These are phyloP conservation scores for Casuarina equisetifolia DNA, from an alignment of 306 rosid genomes.

Conservation along the genomic window DNA sequence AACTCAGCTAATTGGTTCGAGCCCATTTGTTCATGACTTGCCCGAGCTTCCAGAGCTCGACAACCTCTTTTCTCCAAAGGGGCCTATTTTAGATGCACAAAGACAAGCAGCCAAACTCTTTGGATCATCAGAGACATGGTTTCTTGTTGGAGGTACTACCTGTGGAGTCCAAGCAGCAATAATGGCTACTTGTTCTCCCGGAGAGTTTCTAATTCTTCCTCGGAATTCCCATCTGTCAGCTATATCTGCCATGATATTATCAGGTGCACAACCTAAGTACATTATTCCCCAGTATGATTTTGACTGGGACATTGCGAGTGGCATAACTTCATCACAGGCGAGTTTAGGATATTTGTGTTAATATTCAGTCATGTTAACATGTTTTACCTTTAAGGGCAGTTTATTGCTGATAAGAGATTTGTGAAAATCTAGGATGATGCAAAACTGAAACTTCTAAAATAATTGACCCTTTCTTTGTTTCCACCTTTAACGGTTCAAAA, in stretches of 20 bases:
- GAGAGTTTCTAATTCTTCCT: constrained; percentile 71
- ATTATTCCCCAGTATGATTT: constrained; percentile 64
- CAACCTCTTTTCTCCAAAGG: constrained; percentile 72
- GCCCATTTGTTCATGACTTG: constrained; percentile 69
- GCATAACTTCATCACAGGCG: constrained; percentile 65
- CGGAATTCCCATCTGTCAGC: constrained; percentile 81
- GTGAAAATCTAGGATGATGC: not conserved
- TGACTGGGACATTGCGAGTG: constrained; percentile 73
- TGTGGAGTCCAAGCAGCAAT: constrained; percentile 89
- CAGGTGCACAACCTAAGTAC: constrained; percentile 82
- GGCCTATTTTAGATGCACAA: constrained; percentile 84
- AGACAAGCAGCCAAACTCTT: constrained; percentile 72
- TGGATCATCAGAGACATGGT: constrained; percentile 82
- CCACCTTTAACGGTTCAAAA: not conserved
- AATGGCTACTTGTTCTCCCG: constrained; percentile 80
- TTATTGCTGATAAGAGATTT: not conserved
- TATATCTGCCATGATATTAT: constrained; percentile 70
- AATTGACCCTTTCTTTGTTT: not conserved
- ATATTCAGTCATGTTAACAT: not conserved
- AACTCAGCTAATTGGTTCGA: constrained; percentile 59
- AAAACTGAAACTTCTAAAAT: not conserved
- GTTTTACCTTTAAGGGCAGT: not conserved
- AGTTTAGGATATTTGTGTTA: constrained; percentile 21
- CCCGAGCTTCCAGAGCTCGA: constrained; percentile 82
- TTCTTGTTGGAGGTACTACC: constrained; percentile 91